Evolutionary conservation across 352 stramenopile genomes (phyloP).

Genomic region (Globisporangium viniferum): DNA sequence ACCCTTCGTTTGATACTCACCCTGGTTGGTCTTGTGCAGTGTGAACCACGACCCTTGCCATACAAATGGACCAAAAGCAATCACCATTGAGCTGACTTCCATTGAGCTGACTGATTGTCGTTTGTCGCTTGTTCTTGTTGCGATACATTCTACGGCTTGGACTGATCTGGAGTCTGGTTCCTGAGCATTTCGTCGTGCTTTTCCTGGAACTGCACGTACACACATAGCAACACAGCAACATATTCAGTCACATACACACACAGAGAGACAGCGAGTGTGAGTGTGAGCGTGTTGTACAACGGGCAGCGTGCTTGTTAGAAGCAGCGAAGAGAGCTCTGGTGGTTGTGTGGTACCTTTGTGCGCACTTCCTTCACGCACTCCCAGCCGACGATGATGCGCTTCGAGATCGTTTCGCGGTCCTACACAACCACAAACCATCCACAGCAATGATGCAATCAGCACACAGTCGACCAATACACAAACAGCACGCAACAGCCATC

Average conservation of each 20-base stretch:
- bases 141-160: constrained; percentile 6
- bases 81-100: neutral
- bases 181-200: constrained; percentile 40
- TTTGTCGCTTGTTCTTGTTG: neutral
- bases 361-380: constrained; percentile 76
- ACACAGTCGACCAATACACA: constrained; percentile 7
- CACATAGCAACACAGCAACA: neutral
- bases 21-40: neutral
- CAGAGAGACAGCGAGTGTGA: neutral
- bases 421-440: constrained; percentile 13
- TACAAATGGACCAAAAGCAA: neutral
- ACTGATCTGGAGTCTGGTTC: neutral
- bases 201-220: constrained; percentile 38
- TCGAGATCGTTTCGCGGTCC: constrained; percentile 74
- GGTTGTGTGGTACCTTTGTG: constrained; percentile 39
- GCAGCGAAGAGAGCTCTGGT: too few species aligned
- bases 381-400: constrained; percentile 77
- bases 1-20: neutral
- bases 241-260: neutral
- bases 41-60: neutral
- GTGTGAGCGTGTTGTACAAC: neutral
- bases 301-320: too few species aligned
- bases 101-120: neutral
- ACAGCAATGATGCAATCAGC: neutral
- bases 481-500: neutral